Evolutionary conservation across 2,329 filamentous ascomycete genomes (phyloP).

Genomic region (Cladosporium sp.): DNA sequence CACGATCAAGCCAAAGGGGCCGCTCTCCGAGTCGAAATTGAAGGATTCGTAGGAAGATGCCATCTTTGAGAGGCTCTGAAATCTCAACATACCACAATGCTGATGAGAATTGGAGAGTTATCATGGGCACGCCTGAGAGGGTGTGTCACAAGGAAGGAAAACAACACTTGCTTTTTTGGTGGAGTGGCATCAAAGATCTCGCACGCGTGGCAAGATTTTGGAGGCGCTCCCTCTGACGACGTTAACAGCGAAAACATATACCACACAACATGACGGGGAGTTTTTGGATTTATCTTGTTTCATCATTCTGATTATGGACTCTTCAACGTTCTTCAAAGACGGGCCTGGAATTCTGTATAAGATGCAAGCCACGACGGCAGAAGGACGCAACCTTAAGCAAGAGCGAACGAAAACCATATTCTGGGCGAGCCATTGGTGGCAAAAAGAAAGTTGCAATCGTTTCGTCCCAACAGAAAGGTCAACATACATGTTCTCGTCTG

Average conservation of each 20-base stretch:
- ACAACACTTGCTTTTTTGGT: background rate
- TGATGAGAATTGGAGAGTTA: background rate
- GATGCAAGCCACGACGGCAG: background rate
- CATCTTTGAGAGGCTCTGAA: background rate
- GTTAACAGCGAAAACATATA: background rate
- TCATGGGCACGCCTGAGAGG: background rate
- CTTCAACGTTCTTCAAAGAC: background rate
- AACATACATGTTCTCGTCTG: background rate
- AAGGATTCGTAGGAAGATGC: background rate
- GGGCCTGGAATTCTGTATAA: background rate
- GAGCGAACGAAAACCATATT: too few species aligned
- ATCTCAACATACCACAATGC: background rate
- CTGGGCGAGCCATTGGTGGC: background rate
- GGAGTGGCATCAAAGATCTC: background rate
- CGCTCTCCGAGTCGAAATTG: conserved; percentile 9
- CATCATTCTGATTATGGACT: background rate
- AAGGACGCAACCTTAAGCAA: background rate
- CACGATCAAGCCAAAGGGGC: conserved; percentile 5
- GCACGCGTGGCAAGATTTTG: background rate
- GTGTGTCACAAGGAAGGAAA: background rate
- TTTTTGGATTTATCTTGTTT: background rate
- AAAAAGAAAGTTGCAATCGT: background rate
- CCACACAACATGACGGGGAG: background rate
- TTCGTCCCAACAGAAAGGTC: background rate
- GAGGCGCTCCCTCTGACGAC: background rate